A percentile compares a stretch with the other conserved stretches of the same genome.
Evolutionary conservation across 164 flowering plant genomes (phyloP).

Genomic region (Macadamia integrifolia): DNA sequence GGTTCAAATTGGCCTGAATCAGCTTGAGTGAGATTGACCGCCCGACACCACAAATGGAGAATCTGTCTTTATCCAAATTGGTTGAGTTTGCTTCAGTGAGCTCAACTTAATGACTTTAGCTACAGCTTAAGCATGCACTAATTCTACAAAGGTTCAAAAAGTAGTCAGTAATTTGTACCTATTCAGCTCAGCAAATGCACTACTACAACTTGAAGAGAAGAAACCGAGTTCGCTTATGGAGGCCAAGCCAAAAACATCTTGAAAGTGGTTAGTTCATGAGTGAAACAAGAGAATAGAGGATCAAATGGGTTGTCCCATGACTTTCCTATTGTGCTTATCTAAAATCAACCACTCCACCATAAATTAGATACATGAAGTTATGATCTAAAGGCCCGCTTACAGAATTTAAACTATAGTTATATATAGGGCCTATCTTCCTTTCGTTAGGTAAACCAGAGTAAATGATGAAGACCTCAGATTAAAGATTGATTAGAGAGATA

Average conservation of each 20-base stretch:
- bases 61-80: background rate
- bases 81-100: background rate
- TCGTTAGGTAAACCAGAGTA: background rate
- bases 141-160: background rate
- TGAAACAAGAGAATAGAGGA: background rate
- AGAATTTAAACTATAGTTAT: background rate
- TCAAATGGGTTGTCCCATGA: background rate
- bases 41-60: background rate
- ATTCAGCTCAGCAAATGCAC: background rate
- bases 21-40: background rate
- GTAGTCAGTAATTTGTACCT: background rate
- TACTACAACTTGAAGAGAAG: background rate
- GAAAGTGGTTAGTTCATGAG: background rate
- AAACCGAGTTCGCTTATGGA: background rate
- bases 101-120: background rate
- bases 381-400: background rate
- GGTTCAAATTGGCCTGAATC: background rate
- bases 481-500: too few species aligned
- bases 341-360: background rate
- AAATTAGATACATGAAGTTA: background rate
- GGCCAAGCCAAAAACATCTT: background rate
- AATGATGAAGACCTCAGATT: too few species aligned
- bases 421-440: background rate
- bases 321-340: background rate
- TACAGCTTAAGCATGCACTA: background rate